These are phyloP conservation scores for Blastobotrys serpentis DNA, from an alignment of 1,139 yeast species.

Conservation along the genomic window DNA sequence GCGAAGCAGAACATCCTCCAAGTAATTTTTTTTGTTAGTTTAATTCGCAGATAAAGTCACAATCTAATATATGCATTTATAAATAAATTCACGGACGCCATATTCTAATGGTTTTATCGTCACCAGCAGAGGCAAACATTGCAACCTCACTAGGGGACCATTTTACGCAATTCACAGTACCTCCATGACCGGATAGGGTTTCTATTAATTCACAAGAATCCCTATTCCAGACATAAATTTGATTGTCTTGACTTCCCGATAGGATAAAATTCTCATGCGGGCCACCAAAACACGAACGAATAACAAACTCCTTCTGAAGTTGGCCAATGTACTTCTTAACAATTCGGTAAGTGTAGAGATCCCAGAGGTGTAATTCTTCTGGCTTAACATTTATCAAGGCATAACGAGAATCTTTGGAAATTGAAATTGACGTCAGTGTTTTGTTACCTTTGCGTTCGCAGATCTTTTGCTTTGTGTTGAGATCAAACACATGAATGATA, in stretches of 20 bases:
- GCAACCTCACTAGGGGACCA: constrained; percentile 61
- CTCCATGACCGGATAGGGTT: constrained; percentile 61
- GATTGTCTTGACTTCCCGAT: constrained; percentile 83
- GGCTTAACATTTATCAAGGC: constrained; percentile 68
- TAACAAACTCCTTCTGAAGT: constrained; percentile 60
- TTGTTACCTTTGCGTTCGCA: constrained; percentile 43
- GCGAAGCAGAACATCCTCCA: too few species aligned
- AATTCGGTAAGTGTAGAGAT: constrained; percentile 49
- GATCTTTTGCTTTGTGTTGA: constrained; percentile 36
- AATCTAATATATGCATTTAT: neutral
- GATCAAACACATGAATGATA: constrained; percentile 54
- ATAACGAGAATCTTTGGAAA: constrained; percentile 46
- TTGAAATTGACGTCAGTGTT: constrained; percentile 49
- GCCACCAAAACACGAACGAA: constrained; percentile 77
- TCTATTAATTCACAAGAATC: constrained; percentile 69
- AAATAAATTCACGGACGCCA: constrained; percentile 21
- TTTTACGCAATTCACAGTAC: constrained; percentile 69
- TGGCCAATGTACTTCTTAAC: constrained; percentile 70
- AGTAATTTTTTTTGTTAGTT: too few species aligned
- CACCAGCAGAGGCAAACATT: constrained; percentile 81
- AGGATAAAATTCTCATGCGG: constrained; percentile 65
- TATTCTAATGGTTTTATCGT: constrained; percentile 51
- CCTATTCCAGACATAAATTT: constrained; percentile 77
- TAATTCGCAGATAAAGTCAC: too few species aligned
- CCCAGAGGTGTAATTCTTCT: constrained; percentile 81